Evolutionary conservation across 371 early-diverging fungal genomes (phyloP), one percentile per base, ranked within the genome.

Genomic region (Syncephalis plumigaleata): DNA sequence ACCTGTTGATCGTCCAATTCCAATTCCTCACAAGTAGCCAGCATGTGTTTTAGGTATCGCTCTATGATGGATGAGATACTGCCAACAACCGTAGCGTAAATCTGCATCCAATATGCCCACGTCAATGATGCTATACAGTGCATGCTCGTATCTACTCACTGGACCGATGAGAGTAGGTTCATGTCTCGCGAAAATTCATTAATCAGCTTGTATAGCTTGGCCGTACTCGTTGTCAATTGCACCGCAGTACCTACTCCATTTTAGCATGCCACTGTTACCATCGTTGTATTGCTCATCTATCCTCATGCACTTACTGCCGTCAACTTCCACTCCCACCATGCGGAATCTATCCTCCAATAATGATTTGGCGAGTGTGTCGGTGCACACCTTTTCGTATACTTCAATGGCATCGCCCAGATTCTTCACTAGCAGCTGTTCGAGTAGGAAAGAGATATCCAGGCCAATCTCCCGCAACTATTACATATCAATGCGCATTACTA

Each of bases 381-480:
- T 47, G 48, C 61, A 66, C 36, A 64, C 46, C 8, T 59, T 54
- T 52, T 82, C 77, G 53, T 78, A 80, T 8, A 64, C 58, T n/a
- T 70, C 58, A 16, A 88, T 71, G 2, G 76, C 74, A 46, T 64
- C 65, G 27, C 75, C 73, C 26, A 87, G 60, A 36, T 87, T 83
- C 1, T 71, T 74, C 50, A 75, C 60, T 39, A 91, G 74, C 36
- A 85, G 62, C 18, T 85, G 73, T 42, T 86, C 87, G 45, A 93
- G 58, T 47, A 91, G 67, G 51, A 90, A 91, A 42, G 71, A 75
- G 31, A 91, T 58, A 60, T 93, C 91, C 18, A 93, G 64, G 1
- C 94, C 94, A 3, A 70, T 68, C 37, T 68, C 71, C 16, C 73
- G 57, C 17, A 83, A 67, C 76, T 76, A 57, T 18, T 44, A 44